Percentiles rank a stretch among this genome's conserved stretches.
These are phyloP conservation scores for Lojkania enalia DNA, from an alignment of 2,329 filamentous ascomycete genomes.

Conservation along the genomic window DNA sequence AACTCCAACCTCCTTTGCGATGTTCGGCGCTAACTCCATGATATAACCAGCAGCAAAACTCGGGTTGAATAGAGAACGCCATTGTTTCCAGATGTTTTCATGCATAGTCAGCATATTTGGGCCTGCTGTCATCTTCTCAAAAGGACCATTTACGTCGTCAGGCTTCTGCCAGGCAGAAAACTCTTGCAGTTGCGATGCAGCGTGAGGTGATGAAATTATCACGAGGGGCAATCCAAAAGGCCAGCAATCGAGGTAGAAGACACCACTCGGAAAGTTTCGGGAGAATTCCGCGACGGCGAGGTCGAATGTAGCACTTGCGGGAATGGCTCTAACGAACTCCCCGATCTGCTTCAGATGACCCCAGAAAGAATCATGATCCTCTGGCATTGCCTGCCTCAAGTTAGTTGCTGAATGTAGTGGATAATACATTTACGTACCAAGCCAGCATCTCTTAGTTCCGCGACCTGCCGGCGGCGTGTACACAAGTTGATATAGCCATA, in stretches of 20 bases:
- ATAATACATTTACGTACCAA: background rate
- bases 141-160: constrained; percentile 1
- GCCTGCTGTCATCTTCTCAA: constrained; percentile 8
- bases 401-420: background rate
- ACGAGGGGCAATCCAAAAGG: background rate
- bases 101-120: constrained; percentile 11
- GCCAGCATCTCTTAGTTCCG: too few species aligned
- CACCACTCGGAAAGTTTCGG: background rate
- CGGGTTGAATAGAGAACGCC: constrained; percentile 12
- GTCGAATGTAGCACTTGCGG: background rate
- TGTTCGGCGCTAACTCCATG: constrained; percentile 7
- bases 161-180: constrained; percentile 5
- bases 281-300: background rate
- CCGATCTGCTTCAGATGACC: background rate
- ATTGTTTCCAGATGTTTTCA: constrained; percentile 7
- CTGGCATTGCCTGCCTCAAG: background rate
- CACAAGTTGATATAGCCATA: too few species aligned
- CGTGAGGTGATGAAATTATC: background rate
- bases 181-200: background rate
- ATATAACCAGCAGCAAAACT: constrained; percentile 15
- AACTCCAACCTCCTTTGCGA: constrained; percentile 11
- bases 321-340: background rate
- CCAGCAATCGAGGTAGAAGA: constrained; percentile 8
- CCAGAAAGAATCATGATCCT: background rate
- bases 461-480: too few species aligned